These are phyloP conservation scores for Aristolochia fimbriata DNA, from an alignment of 164 flowering plant genomes.

Conservation along the genomic window DNA sequence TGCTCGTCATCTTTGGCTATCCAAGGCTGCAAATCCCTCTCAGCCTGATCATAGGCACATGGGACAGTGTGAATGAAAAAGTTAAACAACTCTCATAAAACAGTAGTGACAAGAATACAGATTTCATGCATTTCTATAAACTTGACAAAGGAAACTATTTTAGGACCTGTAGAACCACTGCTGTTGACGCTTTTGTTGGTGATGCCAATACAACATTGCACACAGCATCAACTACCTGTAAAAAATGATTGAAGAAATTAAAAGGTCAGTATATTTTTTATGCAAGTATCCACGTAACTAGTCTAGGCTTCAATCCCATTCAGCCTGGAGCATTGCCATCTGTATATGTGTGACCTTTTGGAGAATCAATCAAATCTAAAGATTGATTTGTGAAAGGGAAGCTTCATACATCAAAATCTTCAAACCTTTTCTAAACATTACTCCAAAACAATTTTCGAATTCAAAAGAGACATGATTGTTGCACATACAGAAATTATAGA, in stretches of 20 bases:
- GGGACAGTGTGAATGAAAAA: slow-evolving; percentile 23
- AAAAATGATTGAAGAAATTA: slow-evolving; percentile 3
- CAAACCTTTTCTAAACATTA: too few relatives aligned
- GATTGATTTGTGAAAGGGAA: too few relatives aligned
- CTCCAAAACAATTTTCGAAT: too few relatives aligned
- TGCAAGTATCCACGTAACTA: neutral
- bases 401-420: too few relatives aligned
- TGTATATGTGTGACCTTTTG: too few relatives aligned
- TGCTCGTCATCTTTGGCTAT: slow-evolving; percentile 87
- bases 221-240: slow-evolving; percentile 85
- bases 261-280: neutral
- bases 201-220: slow-evolving; percentile 88
- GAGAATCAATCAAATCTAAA: too few relatives aligned
- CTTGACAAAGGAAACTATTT: slow-evolving; percentile 12
- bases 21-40: slow-evolving; percentile 92
- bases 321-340: too few relatives aligned
- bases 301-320: neutral
- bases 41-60: slow-evolving; percentile 55
- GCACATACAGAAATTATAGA: too few relatives aligned
- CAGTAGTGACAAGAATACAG: neutral
- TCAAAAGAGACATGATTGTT: too few relatives aligned
- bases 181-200: slow-evolving; percentile 87
- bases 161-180: slow-evolving; percentile 89
- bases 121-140: slow-evolving; percentile 3
- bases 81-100: neutral